Evolutionary conservation across 371 early-diverging fungal species (phyloP), one percentile per base, ranked within the genome.

Genomic region (Lichtheimia ramosa): DNA sequence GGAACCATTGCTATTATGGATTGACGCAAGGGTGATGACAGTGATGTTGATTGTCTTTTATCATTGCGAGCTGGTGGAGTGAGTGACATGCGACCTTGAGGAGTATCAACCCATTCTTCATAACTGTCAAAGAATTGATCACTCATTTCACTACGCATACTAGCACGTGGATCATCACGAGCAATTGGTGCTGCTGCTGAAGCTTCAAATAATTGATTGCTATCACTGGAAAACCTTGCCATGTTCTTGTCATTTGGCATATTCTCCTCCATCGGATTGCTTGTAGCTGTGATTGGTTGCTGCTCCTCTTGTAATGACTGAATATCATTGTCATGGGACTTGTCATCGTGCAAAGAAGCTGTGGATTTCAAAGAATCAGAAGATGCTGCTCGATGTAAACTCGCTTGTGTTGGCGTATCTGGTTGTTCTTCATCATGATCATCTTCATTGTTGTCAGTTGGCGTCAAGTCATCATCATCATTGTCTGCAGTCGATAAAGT

Each of bases 101-200:
- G 39, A 20, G 34, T 49, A 12, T 58, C 58, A n/a, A 40, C 23
- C 58, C 58, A 58, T 25, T 34, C 50, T 27, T 58, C 58, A 8
- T 48, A 58, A 5, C 58, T 58, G 28, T 58, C 58, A 40, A 50
- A 58, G 49, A 48, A 58, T 18, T 49, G 48, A 14, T 58, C 58
- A 3, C 43, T 25, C 8, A 21, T 27, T 18, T 56, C 56, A 16
- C 56, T 56, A 15, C 43, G 56, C 48, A 24, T 15, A 46, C 56
- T 56, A 34, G 34, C 34, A 34, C 34, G 34, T 8, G 34, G 34
- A 34, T 34, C 34, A 34, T 34, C 34, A 6, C 10, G 34, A 34
- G 34, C 34, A 8, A 34, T 34, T 5, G 34, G 10, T 8, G 34
- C 34, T 34, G 34, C 1, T 8, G 34, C 34, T n/a, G n/a, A n/a